These are phyloP conservation scores for Aspergillus floridensis DNA, from an alignment of 2,329 filamentous ascomycete species.

Conservation along the genomic window DNA sequence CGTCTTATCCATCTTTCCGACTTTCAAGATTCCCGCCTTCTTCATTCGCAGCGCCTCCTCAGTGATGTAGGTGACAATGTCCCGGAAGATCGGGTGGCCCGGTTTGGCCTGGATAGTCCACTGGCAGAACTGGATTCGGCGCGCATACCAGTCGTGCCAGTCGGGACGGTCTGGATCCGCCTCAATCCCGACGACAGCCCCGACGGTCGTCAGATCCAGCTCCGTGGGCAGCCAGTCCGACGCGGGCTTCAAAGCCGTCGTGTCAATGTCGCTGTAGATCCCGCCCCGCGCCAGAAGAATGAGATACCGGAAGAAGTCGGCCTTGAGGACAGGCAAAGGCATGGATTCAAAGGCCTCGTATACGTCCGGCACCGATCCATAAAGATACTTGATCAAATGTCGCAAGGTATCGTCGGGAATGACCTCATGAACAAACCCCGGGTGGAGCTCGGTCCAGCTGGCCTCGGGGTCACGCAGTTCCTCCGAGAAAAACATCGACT, in stretches of 20 bases:
- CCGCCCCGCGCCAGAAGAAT: conserved; percentile 74
- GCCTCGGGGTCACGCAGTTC: conserved; percentile 79
- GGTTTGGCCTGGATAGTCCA: conserved; percentile 98
- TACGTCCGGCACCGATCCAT: conserved; percentile 76
- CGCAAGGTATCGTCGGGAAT: conserved; percentile 86
- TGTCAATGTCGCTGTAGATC: conserved; percentile 92
- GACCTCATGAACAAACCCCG: conserved; percentile 91
- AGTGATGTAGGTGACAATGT: conserved; percentile 83
- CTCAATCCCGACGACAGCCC: conserved; percentile 90
- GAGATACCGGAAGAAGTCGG: conserved; percentile 74
- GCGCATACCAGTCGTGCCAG: conserved; percentile 94
- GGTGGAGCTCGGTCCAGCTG: conserved; percentile 83
- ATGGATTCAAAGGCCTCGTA: conserved; percentile 72
- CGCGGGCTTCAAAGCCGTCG: conserved; percentile 76
- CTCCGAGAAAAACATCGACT: conserved; percentile 70
- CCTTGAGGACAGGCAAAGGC: conserved; percentile 72
- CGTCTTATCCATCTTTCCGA: conserved; percentile 63
- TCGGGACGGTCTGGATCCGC: conserved; percentile 90
- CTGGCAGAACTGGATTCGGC: conserved; percentile 95
- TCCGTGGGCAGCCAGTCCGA: conserved; percentile 80
- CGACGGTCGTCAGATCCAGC: conserved; percentile 74
- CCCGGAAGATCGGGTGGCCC: conserved; percentile 85
- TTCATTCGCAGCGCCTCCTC: conserved; percentile 75
- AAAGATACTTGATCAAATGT: conserved; percentile 80
- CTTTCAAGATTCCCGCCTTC: conserved; percentile 61